These are phyloP conservation scores for Pelargonium australe DNA, from an alignment of 441 rosid genomes.

Conservation along the genomic window DNA sequence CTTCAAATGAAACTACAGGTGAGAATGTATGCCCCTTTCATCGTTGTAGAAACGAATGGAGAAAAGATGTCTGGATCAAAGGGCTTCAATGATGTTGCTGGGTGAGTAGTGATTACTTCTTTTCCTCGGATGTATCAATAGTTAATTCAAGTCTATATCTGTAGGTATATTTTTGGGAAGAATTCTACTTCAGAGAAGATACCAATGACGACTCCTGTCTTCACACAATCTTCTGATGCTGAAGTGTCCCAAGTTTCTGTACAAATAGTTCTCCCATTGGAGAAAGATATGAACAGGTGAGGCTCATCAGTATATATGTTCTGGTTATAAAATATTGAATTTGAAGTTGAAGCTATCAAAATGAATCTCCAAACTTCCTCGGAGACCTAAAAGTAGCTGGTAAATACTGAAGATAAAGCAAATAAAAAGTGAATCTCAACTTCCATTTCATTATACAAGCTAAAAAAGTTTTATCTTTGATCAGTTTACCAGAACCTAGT, in stretches of 20 bases:
- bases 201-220: slow-evolving; percentile 79
- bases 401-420: no score
- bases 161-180: slow-evolving; percentile 74
- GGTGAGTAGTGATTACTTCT: slow-evolving; percentile 60
- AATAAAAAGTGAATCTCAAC: no score
- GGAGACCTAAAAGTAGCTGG: no score
- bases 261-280: slow-evolving; percentile 67
- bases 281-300: slow-evolving; percentile 60
- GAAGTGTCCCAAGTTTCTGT: slow-evolving; percentile 47
- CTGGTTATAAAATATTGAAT: background rate
- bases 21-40: slow-evolving; percentile 51
- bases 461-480: background rate
- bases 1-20: slow-evolving; percentile 38
- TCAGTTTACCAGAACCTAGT: slow-evolving; percentile 64
- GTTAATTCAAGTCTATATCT: no score
- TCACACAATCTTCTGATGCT: slow-evolving; percentile 59
- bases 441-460: no score
- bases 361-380: no score
- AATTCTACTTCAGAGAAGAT: slow-evolving; percentile 62
- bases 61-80: slow-evolving; percentile 64
- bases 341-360: background rate
- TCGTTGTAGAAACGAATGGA: slow-evolving; percentile 69
- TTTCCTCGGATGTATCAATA: no score
- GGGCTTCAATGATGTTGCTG: slow-evolving; percentile 70
- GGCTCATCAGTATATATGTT: slow-evolving; percentile 3